phyloP scores from a whole-genome alignment of 164 flowering plant genomes.

The Vitis riparia region DNA sequence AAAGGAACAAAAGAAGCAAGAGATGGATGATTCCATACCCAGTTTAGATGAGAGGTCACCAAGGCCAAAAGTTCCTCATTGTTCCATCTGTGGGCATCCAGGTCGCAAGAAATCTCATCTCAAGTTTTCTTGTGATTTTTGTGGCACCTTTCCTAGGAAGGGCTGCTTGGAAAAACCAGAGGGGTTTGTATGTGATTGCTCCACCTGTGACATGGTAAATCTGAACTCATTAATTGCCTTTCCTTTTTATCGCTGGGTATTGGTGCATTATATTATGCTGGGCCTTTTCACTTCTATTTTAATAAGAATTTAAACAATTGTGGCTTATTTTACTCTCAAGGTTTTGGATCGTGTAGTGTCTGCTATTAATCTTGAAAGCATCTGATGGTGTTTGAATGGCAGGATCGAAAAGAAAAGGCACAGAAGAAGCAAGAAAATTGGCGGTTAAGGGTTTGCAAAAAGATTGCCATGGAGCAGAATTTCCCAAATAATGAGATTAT shows the following conservation, averaged over 20 bases:
- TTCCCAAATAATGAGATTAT: conserved; percentile 77
- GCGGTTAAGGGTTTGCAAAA: conserved; percentile 62
- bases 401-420: conserved; percentile 56
- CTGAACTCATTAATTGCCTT: background rate
- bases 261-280: background rate
- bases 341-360: background rate
- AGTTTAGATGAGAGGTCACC: conserved; percentile 15
- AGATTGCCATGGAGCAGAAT: conserved; percentile 58
- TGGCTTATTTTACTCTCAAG: background rate
- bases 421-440: conserved; percentile 58
- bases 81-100: conserved; percentile 95
- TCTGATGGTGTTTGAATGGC: conserved; percentile 20
- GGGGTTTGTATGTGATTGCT: conserved; percentile 76
- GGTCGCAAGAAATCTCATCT: conserved; percentile 76
- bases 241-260: background rate
- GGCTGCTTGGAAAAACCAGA: conserved; percentile 67
- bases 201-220: conserved; percentile 58
- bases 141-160: conserved; percentile 30
- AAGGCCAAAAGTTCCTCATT: conserved; percentile 58
- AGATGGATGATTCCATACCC: conserved; percentile 3
- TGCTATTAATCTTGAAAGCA: background rate
- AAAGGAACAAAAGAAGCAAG: conserved; percentile 56
- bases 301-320: background rate
- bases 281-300: background rate
- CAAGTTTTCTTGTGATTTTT: conserved; percentile 64